Conservation (phyloP, 768 basidiomycete species). For the Naematelia encephala region DNA sequence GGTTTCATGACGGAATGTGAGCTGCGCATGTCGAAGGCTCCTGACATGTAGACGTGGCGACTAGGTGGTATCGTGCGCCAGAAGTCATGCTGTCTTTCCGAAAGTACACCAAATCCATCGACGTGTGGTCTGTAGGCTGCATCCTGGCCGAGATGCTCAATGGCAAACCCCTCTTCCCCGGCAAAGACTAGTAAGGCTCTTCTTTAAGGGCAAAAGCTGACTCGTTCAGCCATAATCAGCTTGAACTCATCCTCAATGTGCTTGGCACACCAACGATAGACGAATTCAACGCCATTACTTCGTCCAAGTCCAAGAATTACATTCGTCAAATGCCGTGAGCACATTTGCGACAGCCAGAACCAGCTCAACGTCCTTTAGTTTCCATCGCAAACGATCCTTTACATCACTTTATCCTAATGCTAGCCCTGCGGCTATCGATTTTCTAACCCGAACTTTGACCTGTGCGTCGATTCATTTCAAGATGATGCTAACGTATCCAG, state of each 20-base stretch:
- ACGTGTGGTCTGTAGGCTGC: constrained; percentile 54
- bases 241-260: constrained; percentile 91
- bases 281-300: constrained; percentile 96
- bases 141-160: constrained; percentile 88
- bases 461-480: constrained; percentile 50
- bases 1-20: constrained; percentile 51
- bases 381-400: constrained; percentile 82
- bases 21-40: background rate
- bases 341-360: background rate
- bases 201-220: background rate
- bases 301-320: constrained; percentile 86
- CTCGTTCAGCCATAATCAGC: constrained; percentile 78
- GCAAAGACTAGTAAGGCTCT: constrained; percentile 64
- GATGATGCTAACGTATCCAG: constrained; percentile 14
- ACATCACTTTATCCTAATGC: constrained; percentile 85
- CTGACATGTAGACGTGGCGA: constrained; percentile 63
- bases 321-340: constrained; percentile 75
- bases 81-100: constrained; percentile 99
- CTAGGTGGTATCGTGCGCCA: constrained; percentile 97
- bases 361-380: constrained; percentile 45
- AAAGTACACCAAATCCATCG: constrained; percentile 81
- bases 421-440: constrained; percentile 70
- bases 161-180: constrained; percentile 93
- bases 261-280: constrained; percentile 95
- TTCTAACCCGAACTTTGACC: constrained; percentile 73